A percentile compares a stretch with the other conserved stretches of the same genome.
These are phyloP conservation scores for Monilinia fructigena DNA, from an alignment of 2,329 filamentous ascomycete genomes.

Conservation along the genomic window DNA sequence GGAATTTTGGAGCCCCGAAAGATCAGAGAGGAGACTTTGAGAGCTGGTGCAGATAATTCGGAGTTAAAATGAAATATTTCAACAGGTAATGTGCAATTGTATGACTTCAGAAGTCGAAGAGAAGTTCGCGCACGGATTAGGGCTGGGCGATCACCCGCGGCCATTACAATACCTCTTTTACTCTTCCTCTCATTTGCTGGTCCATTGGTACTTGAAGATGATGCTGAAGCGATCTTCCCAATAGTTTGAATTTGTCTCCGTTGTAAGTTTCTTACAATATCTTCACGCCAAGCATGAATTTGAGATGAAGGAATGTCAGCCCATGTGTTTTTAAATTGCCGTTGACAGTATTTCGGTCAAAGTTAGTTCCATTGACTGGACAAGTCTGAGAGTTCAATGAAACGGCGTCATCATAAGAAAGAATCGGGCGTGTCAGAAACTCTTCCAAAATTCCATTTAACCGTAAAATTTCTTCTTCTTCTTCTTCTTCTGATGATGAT, in stretches of 20 bases:
- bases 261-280: constrained; percentile 25
- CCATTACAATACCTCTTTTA: constrained; percentile 32
- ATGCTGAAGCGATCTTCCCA: constrained; percentile 16
- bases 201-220: background rate
- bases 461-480: constrained; percentile 2
- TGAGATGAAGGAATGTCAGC: constrained; percentile 25
- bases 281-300: constrained; percentile 27
- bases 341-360: constrained; percentile 24
- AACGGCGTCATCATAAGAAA: constrained; percentile 27
- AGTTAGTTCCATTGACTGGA: constrained; percentile 28
- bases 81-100: constrained; percentile 30
- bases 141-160: constrained; percentile 27
- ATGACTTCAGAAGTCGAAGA: constrained; percentile 28
- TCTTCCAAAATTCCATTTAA: constrained; percentile 13
- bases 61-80: constrained; percentile 31
- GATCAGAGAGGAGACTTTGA: background rate
- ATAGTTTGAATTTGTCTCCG: constrained; percentile 11
- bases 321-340: constrained; percentile 26
- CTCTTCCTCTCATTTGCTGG: background rate
- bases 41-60: constrained; percentile 23
- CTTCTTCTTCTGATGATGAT: background rate
- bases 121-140: constrained; percentile 28
- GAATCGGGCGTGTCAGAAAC: constrained; percentile 23
- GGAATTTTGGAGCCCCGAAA: background rate
- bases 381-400: constrained; percentile 25